Evolutionary conservation across 306 rosid species (phyloP).

Genomic region (Alnus rubra): DNA sequence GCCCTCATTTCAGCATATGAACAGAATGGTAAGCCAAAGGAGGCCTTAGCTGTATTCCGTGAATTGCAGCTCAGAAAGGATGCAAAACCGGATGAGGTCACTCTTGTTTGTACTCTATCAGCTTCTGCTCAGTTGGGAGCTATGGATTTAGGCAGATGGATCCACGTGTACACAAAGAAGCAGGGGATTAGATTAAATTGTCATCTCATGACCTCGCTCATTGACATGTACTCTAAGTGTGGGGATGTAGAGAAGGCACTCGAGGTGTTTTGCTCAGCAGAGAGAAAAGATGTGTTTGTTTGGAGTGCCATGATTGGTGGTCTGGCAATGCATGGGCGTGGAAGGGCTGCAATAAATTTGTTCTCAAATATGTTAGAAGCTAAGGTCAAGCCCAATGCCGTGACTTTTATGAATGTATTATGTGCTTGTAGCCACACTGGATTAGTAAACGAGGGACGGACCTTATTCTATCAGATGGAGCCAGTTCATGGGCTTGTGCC

Average conservation of each 20-base stretch:
- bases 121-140: constrained; percentile 71
- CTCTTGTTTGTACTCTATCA: constrained; percentile 53
- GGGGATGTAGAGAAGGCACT: constrained; percentile 59
- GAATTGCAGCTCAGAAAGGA: constrained; percentile 48
- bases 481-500: constrained; percentile 52
- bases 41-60: constrained; percentile 57
- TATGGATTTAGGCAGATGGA: constrained; percentile 62
- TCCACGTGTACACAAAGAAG: constrained; percentile 50
- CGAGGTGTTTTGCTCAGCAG: constrained; percentile 46
- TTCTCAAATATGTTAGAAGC: constrained; percentile 55
- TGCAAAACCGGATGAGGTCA: constrained; percentile 58
- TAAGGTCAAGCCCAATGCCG: constrained; percentile 57
- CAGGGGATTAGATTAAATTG: constrained; percentile 46
- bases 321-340: constrained; percentile 66
- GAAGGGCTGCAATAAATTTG: constrained; percentile 48
- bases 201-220: constrained; percentile 54
- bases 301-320: constrained; percentile 74
- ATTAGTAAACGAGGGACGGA: constrained; percentile 48
- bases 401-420: constrained; percentile 59
- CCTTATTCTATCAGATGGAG: constrained; percentile 55
- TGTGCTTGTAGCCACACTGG: constrained; percentile 68
- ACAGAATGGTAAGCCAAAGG: constrained; percentile 60
- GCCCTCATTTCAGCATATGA: constrained; percentile 59
- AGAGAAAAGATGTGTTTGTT: constrained; percentile 56
- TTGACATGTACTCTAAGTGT: constrained; percentile 71